Base-by-base conservation (phyloP, 208 protist species). In the Leishmania tropica region DNA sequence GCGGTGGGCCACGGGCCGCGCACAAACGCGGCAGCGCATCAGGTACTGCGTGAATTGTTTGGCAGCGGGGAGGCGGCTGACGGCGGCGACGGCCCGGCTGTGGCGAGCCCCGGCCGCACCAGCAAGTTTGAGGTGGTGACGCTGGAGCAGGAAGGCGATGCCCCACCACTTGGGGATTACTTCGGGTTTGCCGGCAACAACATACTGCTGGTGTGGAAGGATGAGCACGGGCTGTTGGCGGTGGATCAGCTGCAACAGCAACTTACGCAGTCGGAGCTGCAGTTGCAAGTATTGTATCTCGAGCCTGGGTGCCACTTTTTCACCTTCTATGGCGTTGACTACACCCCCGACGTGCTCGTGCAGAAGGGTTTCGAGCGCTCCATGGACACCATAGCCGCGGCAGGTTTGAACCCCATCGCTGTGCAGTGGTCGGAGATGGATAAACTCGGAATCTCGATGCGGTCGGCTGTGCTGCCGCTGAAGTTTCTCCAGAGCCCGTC, bases 341-440 rank as follows among this genome's bases (percentile, higher is more conserved):
- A 84, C 76, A 92, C 89, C 31, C 85, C 88, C 37, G 95, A 98
- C 77, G 93, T 98, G 68, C 77, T 98, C 35, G 92, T 98, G 62
- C 95, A 98, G 87, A 93, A 95, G 64, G 95, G 95, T 1, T 98
- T 95, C 75, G 95, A 98, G 65, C 86, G 93, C 31, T 97, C 94
- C 28, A 97, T 98, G 93, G 95, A 98, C 65, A 92, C 88, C 73
- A 84, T 98, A 70, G 93, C 94, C 21, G 92, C 93, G 3, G 94
- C 92, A 10, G 95, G 95, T 3, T 85, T 98, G 8, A 97, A 97
- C 67, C 95, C 95, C 1, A 96, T 98, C 78, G 88, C 95, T n/a
- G 92, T 97, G 77, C 91, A 96, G 87, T 98, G 95, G 94, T 97
- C 95, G 31, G 95, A 98, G 83, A 96, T 98, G 93, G 94, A 97